These are phyloP conservation scores for Cytospora piceicola DNA, from an alignment of 2,329 filamentous ascomycete genomes.

Conservation along the genomic window DNA sequence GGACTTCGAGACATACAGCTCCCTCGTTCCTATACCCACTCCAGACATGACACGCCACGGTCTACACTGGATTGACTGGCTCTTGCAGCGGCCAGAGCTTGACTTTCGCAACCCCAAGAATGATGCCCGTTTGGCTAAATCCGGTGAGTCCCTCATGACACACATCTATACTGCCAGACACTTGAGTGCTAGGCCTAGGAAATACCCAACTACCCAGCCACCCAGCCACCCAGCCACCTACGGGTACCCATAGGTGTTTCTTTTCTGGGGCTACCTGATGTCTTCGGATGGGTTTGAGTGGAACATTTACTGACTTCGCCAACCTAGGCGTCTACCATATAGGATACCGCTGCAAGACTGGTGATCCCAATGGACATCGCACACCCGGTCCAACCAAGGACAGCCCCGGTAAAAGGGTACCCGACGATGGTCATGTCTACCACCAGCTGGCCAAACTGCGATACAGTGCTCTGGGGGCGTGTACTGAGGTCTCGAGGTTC, in stretches of 20 bases:
- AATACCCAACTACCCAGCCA: too few species aligned
- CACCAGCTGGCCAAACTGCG: background rate
- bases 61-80: conserved; percentile 1
- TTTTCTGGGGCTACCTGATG: too few species aligned
- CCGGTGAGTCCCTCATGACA: background rate
- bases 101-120: conserved; percentile 9
- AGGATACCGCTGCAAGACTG: background rate
- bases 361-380: background rate
- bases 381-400: background rate
- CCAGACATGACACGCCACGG: conserved; percentile 13
- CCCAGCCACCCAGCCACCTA: too few species aligned
- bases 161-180: background rate
- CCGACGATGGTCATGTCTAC: background rate
- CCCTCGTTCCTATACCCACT: background rate
- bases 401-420: background rate
- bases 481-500: conserved; percentile 2
- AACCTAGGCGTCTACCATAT: conserved; percentile 9
- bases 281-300: too few species aligned
- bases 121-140: background rate
- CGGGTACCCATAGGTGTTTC: too few species aligned
- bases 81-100: background rate
- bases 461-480: background rate
- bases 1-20: conserved; percentile 3
- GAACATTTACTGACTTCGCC: background rate
- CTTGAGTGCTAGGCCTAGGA: too few species aligned